These are phyloP conservation scores for Capsicum pubescens DNA, from an alignment of 257 asterid genomes.

Conservation along the genomic window DNA sequence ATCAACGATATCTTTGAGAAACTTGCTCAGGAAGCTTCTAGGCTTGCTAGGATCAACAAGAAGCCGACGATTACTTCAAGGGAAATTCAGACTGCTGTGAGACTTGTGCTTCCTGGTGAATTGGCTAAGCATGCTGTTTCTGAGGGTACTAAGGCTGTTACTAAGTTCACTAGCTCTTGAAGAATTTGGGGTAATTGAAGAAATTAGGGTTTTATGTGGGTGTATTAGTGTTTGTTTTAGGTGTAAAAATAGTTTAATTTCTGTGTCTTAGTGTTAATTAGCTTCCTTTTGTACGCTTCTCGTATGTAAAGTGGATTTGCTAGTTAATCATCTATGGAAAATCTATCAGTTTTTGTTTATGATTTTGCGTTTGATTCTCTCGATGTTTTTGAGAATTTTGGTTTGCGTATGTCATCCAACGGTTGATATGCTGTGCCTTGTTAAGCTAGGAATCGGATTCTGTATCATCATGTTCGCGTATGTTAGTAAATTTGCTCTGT, in stretches of 20 bases:
- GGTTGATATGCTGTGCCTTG: too few relatives aligned
- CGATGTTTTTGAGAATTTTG: too few relatives aligned
- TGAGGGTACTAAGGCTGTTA: slow-evolving; percentile 37
- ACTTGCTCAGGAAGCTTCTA: slow-evolving; percentile 31
- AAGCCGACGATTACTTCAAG: slow-evolving; percentile 32
- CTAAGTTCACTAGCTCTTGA: slow-evolving; percentile 35
- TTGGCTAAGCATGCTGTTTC: slow-evolving; percentile 37
- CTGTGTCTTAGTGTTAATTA: background rate
- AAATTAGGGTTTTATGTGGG: background rate
- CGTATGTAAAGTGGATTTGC: background rate
- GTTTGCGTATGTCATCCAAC: background rate
- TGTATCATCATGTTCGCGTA: too few relatives aligned
- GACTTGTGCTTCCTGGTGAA: slow-evolving; percentile 37
- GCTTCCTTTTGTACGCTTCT: background rate
- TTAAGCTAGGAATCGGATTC: too few relatives aligned
- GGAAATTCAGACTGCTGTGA: slow-evolving; percentile 36
- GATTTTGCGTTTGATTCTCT: fast-evolving
- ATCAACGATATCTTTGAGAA: slow-evolving; percentile 36
- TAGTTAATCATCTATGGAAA: background rate
- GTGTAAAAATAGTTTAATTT: background rate
- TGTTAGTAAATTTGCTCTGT: too few relatives aligned
- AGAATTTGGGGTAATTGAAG: background rate
- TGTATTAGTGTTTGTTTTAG: background rate
- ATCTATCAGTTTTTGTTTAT: background rate
- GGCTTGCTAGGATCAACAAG: slow-evolving; percentile 33